Evolutionary conservation across 108 stramenopile species (phyloP), one percentile per base, ranked within the genome.

Genomic region (Cyclotella atomus): DNA sequence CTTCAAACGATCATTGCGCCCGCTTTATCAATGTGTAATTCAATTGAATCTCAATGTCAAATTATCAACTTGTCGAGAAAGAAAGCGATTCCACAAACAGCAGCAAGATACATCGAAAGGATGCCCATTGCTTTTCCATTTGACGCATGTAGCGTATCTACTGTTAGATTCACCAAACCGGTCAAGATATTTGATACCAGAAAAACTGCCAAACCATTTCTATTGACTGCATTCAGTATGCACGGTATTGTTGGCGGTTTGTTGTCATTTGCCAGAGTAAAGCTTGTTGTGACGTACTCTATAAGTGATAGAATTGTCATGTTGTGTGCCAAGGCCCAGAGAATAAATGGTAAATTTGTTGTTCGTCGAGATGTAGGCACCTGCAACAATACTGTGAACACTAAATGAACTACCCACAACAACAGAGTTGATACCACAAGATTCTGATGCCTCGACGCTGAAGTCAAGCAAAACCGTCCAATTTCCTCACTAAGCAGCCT

Each of bases 161-260:
- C 52, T 19, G 84, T 74, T 17, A 96, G 76, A 84, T 98, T 98
- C 27, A 94, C 81, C 52, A 89, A 59, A 9, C 97, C 97, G 17
- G 96, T 96, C 28, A 92, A 27, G 1, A 96, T 63, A 68, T 98
- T 98, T 53, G 97, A 96, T 8, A 87, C 23, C 23, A 98, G 65
- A 79, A 98, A 98, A 21, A 92, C 87, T 30, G 85, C 41, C 41
- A 97, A 74, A 15, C 95, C 94, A 82, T 91, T 71, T 62, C 82
- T 72, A 82, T 96, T 97, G 17, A 95, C 76, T 0, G 86, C 76
- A 20, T 83, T 52, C 25, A 86, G 79, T 49, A 90, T 52, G 5
- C 57, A 59, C 7, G 91, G 87, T 55, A 83, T 71, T 17, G 44
- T n/a, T 33, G 25, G 33, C 50, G 36, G 20, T 14, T 55, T 43